Evolutionary conservation across 352 stramenopile species (phyloP), one percentile per base, ranked within the genome.

Genomic region (Globisporangium cederbergense): DNA sequence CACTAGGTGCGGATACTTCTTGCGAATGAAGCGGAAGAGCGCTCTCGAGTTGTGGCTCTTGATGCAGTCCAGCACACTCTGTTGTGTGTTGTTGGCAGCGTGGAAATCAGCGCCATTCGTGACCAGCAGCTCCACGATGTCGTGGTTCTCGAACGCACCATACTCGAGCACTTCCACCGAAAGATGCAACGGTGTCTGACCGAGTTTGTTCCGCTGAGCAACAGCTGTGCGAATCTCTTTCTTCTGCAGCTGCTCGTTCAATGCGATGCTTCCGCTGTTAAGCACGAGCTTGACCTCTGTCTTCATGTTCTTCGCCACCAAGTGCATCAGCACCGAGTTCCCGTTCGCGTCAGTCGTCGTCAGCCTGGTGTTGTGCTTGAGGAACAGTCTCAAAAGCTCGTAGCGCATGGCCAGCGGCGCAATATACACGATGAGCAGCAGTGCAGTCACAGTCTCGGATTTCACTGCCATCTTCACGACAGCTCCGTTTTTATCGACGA

Each of bases 61-160:
- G 5, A 79, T 77, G 43, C 86, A 91, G 50, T 91, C 82, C 0
- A 91, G 57, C 6, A 73, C 66, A 0, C 77, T 79, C n/a, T 71
- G 59, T 43, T 76, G 74, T 1, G 65, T 52, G 25, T 61, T 58
- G 54, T 91, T 77, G 14, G 54, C 67, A 4, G 60, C 57, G 2
- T 72, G 32, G 1, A 88, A 42, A 43, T 67, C 71, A 0, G 72
- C 77, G 40, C 81, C 79, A 13, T 60, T 60, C 7, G 66, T 49
- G 18, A 90, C 40, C 1, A 91, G 64, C 28, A 87, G 61, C 14
- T 76, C 56, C 11, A 89, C 42, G 4, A 93, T 61, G 14, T 66
- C 42, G 0, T 69, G 74, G 55, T 89, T 91, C 60, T 93, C 84
- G 64, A 83, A 88, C 0, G 84, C 90, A 0, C 78, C 78, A 22